Percentiles rank a stretch among this genome's conserved stretches.
Conservation (phyloP, 257 asterid species). For the Pogostemon cablin region DNA sequence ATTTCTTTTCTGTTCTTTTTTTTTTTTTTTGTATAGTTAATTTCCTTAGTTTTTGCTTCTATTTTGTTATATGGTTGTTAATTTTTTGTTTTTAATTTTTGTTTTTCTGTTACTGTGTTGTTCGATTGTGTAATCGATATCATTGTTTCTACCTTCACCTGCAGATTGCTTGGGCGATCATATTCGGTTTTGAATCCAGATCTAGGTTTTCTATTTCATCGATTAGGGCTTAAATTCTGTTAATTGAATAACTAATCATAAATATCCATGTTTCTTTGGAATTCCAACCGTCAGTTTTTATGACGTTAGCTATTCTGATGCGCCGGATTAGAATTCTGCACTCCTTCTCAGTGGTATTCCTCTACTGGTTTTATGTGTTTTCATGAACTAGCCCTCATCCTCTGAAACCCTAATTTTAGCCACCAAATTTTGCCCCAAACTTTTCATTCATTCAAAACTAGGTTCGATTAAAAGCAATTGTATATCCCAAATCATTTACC, state of each 20-base stretch:
- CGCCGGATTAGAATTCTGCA: constrained; percentile 75
- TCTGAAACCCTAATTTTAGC: constrained; percentile 8
- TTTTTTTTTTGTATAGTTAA: neutral
- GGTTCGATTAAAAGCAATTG: neutral
- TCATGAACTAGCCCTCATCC: constrained; percentile 55
- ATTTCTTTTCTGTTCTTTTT: neutral
- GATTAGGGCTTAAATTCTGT: neutral
- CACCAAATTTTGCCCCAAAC: constrained; percentile 12
- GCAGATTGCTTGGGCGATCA: constrained; percentile 36
- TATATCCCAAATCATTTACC: neutral
- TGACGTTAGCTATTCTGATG: constrained; percentile 50
- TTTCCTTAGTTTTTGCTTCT: neutral
- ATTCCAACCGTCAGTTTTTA: constrained; percentile 37
- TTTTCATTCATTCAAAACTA: neutral
- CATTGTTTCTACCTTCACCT: constrained; percentile 2
- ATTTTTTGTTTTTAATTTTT: neutral
- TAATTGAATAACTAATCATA: neutral
- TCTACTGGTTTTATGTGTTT: constrained; percentile 83
- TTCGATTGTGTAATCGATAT: constrained; percentile 6
- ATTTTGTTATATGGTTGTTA: neutral
- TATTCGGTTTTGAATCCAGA: constrained; percentile 31
- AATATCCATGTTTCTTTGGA: constrained; percentile 34
- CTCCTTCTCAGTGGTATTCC: constrained; percentile 88
- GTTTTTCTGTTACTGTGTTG: neutral
- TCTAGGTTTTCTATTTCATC: constrained; percentile 13